Percentiles rank a stretch among this genome's conserved stretches.
Conservation (phyloP, 202 grass and related monocot species). For the Brachypodium distachyon region DNA sequence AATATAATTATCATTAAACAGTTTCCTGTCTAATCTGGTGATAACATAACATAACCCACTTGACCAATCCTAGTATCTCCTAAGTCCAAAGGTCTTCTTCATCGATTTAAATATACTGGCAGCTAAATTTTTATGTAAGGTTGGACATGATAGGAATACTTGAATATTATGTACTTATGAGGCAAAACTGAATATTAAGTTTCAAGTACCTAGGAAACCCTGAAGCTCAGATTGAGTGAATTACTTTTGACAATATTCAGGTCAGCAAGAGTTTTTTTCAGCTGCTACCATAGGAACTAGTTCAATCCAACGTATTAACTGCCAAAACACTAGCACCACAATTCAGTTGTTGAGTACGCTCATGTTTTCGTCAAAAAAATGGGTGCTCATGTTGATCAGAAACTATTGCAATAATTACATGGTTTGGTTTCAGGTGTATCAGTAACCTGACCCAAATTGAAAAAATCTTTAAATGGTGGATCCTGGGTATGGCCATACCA, state of each 20-base stretch:
- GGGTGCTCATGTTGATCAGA: not conserved
- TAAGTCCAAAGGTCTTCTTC: not conserved
- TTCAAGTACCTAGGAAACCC: not conserved
- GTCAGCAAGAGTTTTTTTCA: not conserved
- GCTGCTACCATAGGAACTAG: not conserved
- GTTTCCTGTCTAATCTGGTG: not conserved
- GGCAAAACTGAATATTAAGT: not conserved
- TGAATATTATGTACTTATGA: not conserved
- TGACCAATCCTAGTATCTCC: not conserved
- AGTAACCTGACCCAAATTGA: not conserved
- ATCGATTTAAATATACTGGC: not conserved
- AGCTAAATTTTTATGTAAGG: not conserved
- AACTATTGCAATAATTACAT: not conserved
- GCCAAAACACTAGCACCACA: not conserved
- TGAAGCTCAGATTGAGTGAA: not conserved
- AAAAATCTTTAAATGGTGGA: not conserved
- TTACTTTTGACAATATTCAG: not conserved
- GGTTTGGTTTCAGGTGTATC: not conserved
- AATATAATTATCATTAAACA: not conserved
- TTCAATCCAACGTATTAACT: not conserved
- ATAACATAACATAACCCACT: not conserved
- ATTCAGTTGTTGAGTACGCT: not conserved
- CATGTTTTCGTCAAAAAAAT: no score
- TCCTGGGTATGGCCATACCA: not conserved
- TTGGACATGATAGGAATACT: not conserved